A percentile compares a stretch with the other conserved stretches of the same genome.
Conservation (phyloP, 495 filamentous ascomycete genomes). For the Podospora comata region DNA sequence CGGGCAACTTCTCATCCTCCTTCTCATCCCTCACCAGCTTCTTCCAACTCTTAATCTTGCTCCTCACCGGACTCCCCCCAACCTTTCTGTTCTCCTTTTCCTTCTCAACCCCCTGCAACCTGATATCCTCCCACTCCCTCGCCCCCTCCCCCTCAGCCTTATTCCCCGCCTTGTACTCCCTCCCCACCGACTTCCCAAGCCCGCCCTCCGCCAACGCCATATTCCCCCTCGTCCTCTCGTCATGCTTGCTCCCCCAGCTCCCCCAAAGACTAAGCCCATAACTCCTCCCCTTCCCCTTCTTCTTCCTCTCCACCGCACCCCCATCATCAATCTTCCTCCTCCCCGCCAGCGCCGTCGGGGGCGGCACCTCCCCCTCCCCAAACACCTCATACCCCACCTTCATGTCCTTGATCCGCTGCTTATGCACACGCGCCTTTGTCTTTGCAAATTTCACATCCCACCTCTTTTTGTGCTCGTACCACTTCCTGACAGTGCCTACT, state of each 20-base stretch:
- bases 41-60: slow-evolving; percentile 30
- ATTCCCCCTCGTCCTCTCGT: slow-evolving; percentile 51
- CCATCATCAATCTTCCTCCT: slow-evolving; percentile 49
- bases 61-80: not conserved
- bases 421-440: slow-evolving; percentile 64
- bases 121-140: slow-evolving; percentile 34
- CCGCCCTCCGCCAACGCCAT: slow-evolving; percentile 24
- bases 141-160: slow-evolving; percentile 39
- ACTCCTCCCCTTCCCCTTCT: slow-evolving; percentile 53
- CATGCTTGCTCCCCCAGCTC: slow-evolving; percentile 81
- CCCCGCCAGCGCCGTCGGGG: slow-evolving; percentile 77
- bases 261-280: slow-evolving; percentile 81
- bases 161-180: slow-evolving; percentile 20
- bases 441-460: slow-evolving; percentile 70
- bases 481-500: slow-evolving; percentile 72
- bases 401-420: slow-evolving; percentile 66
- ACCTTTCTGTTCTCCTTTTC: slow-evolving; percentile 5
- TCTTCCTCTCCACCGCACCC: slow-evolving; percentile 31
- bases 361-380: slow-evolving; percentile 68
- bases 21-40: slow-evolving; percentile 42
- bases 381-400: slow-evolving; percentile 65
- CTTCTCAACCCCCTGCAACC: slow-evolving; percentile 30
- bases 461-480: slow-evolving; percentile 66
- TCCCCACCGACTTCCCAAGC: slow-evolving; percentile 13
- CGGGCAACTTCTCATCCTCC: slow-evolving; percentile 29